Conservation (phyloP, 495 filamentous ascomycete species). For the Echria macrotheca region DNA sequence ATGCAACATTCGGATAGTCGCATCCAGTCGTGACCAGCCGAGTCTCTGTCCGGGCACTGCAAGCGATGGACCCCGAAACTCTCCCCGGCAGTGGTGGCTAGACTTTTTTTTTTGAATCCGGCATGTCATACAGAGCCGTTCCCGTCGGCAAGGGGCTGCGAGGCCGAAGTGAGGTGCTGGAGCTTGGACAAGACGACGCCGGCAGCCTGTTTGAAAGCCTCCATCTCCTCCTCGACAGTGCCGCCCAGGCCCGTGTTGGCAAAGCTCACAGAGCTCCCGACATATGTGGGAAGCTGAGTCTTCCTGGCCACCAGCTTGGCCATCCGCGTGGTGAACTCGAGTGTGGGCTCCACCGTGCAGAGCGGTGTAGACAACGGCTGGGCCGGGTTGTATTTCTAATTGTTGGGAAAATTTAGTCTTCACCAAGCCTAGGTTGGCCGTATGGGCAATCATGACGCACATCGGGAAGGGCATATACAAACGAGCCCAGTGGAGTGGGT, state of each 20-base stretch:
- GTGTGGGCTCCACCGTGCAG: constrained; percentile 63
- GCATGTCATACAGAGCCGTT: too few relatives aligned
- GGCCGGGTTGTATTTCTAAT: constrained; percentile 50
- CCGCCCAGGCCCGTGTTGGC: constrained; percentile 62
- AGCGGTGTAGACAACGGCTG: constrained; percentile 72
- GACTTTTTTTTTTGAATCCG: too few relatives aligned
- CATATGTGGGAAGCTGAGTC: constrained; percentile 67
- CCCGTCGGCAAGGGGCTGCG: constrained; percentile 9
- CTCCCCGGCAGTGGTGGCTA: too few relatives aligned
- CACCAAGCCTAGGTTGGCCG: too few relatives aligned
- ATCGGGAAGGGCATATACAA: constrained; percentile 89
- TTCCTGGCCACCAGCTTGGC: constrained; percentile 75
- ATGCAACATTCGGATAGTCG: constrained; percentile 4
- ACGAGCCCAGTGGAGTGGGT: constrained; percentile 63
- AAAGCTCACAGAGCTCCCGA: constrained; percentile 72
- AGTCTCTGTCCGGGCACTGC: not conserved
- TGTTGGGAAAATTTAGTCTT: too few relatives aligned
- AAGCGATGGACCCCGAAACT: not conserved
- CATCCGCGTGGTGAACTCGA: constrained; percentile 81
- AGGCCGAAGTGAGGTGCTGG: constrained; percentile 19
- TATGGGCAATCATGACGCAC: constrained; percentile 51
- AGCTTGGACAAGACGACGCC: constrained; percentile 60
- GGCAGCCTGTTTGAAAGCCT: constrained; percentile 68
- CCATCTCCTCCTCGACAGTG: constrained; percentile 90
- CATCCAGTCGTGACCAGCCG: not conserved